Evolutionary conservation across 148 eudicot species (phyloP), one percentile per base, ranked within the genome.

Genomic region (Nepenthes gracilis): DNA sequence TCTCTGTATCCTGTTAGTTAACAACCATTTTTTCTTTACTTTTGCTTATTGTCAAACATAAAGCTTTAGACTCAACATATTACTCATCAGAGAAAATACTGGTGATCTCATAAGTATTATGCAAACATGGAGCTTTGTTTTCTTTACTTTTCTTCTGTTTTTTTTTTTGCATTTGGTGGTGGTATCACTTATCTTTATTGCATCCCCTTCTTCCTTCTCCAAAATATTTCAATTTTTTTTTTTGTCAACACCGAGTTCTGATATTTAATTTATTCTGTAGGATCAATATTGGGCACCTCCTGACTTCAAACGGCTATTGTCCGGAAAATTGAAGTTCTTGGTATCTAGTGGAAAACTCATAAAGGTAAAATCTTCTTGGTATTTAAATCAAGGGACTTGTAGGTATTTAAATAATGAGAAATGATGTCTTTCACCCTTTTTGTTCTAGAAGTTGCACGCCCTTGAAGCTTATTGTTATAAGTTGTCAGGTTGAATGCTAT

Each of bases 281-380:
- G 98, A 93, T 59, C 95, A 93, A 79, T 93, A 88, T 73, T 93
- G 96, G 98, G 88, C 96, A 49, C 98, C 96, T 72, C 83, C 95
- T 68, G 93, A 93, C 73, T 88, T 93, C 57, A 93, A 86, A 70
- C 76, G 95, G 62, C 78, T 84, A 36, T 66, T 93, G 54, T 88
- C 96, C 40, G 83, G 88, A 35, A 88, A 88, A 68, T 68, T 93
- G 78, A 88, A 88, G 78, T 87, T 74, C 71, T 68, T 93, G 76
- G 81, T 90, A 71, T 76, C 88, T 62, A 82, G 61, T 64, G 98
- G 98, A 62, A 86, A 86, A 72, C 85, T 93, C 51, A 70, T 86
- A 55, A 88, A 84, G 95, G 98, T 86, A 74, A 72, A 23, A 37
- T 47, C 33, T 54, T 51, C 6, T 53, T 58, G 6, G 55, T 15